phyloP scores from a whole-genome alignment of 1,139 yeast species.

The Candida sanyaensis region DNA sequence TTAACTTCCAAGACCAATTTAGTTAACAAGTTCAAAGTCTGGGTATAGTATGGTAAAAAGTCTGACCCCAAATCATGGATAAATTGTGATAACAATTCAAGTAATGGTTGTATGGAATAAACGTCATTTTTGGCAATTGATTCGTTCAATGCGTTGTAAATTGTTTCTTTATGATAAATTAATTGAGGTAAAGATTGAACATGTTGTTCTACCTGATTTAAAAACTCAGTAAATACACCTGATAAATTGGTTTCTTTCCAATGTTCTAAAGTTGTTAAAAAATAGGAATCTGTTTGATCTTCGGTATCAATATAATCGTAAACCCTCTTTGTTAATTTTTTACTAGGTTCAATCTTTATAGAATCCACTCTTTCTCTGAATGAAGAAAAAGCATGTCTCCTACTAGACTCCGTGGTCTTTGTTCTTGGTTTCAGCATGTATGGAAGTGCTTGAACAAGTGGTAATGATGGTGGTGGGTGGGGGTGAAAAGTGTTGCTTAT shows the following conservation, averaged over 20 bases:
- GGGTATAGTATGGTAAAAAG: conserved; percentile 69
- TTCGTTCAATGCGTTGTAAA: conserved; percentile 54
- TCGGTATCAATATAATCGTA: conserved; percentile 46
- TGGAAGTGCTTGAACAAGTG: no score
- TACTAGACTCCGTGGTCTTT: conserved; percentile 55
- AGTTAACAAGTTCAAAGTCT: conserved; percentile 53
- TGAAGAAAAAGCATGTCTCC: conserved; percentile 68
- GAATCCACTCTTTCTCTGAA: conserved; percentile 84
- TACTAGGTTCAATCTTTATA: conserved; percentile 81
- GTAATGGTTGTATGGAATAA: conserved; percentile 74
- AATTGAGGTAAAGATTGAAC: conserved; percentile 80
- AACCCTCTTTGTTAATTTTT: conserved; percentile 61
- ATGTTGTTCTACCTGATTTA: conserved; percentile 52
- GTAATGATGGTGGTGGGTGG: no score
- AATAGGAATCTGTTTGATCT: conserved; percentile 70
- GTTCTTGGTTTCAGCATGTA: conserved; percentile 14
- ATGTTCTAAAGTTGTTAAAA: conserved; percentile 74
- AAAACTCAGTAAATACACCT: conserved; percentile 66
- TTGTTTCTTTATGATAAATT: conserved; percentile 64
- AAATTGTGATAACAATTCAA: conserved; percentile 82
- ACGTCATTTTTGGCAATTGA: conserved; percentile 61
- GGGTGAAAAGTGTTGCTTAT: no score
- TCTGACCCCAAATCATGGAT: conserved; percentile 94
- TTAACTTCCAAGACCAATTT: conserved; percentile 49
- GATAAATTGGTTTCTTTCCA: conserved; percentile 90